Base-by-base conservation (phyloP, 352 stramenopile species). In the Phytophthora pini region DNA sequence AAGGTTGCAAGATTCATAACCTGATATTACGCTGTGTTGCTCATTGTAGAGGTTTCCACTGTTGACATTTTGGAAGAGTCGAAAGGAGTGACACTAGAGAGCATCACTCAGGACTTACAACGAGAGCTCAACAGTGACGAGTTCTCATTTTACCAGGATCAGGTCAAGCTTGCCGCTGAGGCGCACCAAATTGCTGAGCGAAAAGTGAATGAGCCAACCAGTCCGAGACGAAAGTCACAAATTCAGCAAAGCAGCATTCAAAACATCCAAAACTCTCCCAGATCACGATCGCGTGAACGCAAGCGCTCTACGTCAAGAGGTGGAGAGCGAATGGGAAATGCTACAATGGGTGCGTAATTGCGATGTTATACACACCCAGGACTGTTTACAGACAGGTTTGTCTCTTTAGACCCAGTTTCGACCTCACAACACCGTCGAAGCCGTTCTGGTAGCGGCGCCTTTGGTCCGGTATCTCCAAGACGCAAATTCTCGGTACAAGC, bases 51-150 rank as follows among this genome's bases (percentile, higher is more conserved):
- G 58, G 74, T 92, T 31, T 72, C 64, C 11, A 71, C 60, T 26
- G 59, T 90, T 38, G 76, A 90, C 39, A 87, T 92, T 34, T 43
- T 90, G 11, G 61, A 89, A 34, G 66, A 75, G 5, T 88, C 79
- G 3, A 90, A 90, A 29, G 31, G 66, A 3, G 36, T 83, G 4
- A 79, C 71, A 11, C 40, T 73, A 43, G 73, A 88, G 10, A 64
- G 66, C n/a, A 88, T 92, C 50, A 44, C 83, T 7, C 40, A 58
- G 6, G 72, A 92, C 31, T 59, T 92, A 10, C 60, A 83, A 27
- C 45, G 52, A 1, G 83, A 90, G 56, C 38, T 90, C 17, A 80
- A 68, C 10, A 81, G 80, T 43, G 71, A 74, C 0, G 57, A 49
- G 0, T 82, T 83, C 0, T 43, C 74, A 11, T 66, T 73, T 49